Evolutionary conservation across 192 early-diverging fungal species (phyloP), one percentile per base, ranked within the genome.

Genomic region (Chytriomyces sp.): DNA sequence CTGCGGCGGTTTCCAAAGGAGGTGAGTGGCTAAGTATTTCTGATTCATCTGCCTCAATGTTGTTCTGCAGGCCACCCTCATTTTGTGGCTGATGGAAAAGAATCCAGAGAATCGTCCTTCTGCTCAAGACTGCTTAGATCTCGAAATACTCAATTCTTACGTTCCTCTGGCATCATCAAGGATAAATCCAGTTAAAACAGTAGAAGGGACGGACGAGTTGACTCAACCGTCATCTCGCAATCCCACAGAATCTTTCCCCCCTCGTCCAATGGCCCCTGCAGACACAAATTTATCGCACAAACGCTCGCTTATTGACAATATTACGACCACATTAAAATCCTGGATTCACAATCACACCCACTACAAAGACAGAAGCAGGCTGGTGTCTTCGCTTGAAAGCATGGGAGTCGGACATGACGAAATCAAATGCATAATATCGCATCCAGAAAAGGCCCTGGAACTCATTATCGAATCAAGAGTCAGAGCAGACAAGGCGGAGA

Each of bases 1-100:
- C 79, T 91, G 2, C 78, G 79, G 68, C 65, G 73, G 6, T 91
- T 78, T 70, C 93, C 93, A 0, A 91, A 91, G 75, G 92, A 93
- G 74, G 78, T 89, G 40, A 63, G 55, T 73, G 30, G 75, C 70
- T 33, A 63, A 31, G 41, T 38, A 40, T 53, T 37, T 72, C 7
- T 68, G 32, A 59, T 31, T 19, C 41, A 7, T 34, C 38, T 54
- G 56, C 28, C 10, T 19, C 33, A 14, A 70, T 44, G 37, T 41
- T n/a, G 7, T 52, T 74, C 14, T 72, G 26, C 61, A 91, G 74
- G 88, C 93, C 0, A 91, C 93, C 4, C 78, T 96, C 38, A 88
- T 98, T 30, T 78, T 93, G 32, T 92, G 91, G 84, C 78, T 98
- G 73, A 92, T 93, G 89, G 82, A 90, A 8, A 80, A 85, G 5